phyloP scores from a whole-genome alignment of 2,329 filamentous ascomycete genomes.

The Aspergillus fischeri region DNA sequence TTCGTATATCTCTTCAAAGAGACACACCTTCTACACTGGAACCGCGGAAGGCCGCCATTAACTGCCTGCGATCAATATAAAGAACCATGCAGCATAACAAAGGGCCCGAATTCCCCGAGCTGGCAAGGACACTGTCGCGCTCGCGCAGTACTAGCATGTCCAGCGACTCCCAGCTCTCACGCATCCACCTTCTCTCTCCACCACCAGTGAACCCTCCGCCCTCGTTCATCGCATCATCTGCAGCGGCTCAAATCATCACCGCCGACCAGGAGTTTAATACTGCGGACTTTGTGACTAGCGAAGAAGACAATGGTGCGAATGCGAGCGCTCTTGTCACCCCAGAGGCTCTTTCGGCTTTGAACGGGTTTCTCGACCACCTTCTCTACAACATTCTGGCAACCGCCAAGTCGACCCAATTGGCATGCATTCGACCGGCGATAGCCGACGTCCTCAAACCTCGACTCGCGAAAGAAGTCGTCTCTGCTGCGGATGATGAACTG shows the following conservation, averaged over 20 bases:
- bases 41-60: not conserved
- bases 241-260: slow-evolving; percentile 87
- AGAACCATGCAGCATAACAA: slow-evolving; percentile 29
- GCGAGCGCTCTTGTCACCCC: slow-evolving; percentile 70
- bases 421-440: slow-evolving; percentile 74
- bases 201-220: slow-evolving; percentile 71
- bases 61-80: slow-evolving; percentile 8
- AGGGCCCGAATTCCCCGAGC: slow-evolving; percentile 28
- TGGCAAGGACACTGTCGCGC: slow-evolving; percentile 26
- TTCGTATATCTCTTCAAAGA: not conserved
- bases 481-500: slow-evolving; percentile 79
- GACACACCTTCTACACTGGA: not conserved
- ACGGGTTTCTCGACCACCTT: slow-evolving; percentile 89
- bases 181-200: slow-evolving; percentile 54
- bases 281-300: slow-evolving; percentile 65
- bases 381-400: slow-evolving; percentile 84
- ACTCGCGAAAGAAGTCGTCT: slow-evolving; percentile 78
- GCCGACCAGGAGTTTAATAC: slow-evolving; percentile 77
- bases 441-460: slow-evolving; percentile 83
- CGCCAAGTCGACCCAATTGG: slow-evolving; percentile 72
- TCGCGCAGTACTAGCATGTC: slow-evolving; percentile 40
- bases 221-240: slow-evolving; percentile 80
- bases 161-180: slow-evolving; percentile 32
- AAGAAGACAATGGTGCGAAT: slow-evolving; percentile 60
- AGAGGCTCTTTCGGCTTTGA: slow-evolving; percentile 72